phyloP scores from a whole-genome alignment of 768 basidiomycete genomes.

The Psilocybe cyanescens region DNA sequence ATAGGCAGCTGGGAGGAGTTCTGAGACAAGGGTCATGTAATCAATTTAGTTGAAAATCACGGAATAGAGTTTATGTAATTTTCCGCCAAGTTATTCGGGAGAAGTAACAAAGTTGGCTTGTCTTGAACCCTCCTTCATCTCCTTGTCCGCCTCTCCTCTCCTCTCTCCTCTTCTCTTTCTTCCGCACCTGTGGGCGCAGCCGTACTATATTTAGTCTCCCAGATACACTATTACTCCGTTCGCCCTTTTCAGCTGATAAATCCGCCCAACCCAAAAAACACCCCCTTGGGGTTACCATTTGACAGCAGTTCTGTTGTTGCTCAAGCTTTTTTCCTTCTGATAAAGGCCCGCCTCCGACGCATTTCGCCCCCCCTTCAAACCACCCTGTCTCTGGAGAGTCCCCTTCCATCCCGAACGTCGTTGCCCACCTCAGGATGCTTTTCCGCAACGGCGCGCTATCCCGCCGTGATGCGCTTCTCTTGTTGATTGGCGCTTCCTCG shows the following conservation, averaged over 20 bases:
- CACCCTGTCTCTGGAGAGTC: background rate
- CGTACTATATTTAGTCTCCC: background rate
- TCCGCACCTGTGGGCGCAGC: background rate
- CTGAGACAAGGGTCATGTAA: too few species aligned
- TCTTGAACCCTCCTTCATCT: too few species aligned
- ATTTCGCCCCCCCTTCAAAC: background rate
- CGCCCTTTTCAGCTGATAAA: background rate
- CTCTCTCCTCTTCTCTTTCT: too few species aligned
- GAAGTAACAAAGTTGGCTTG: too few species aligned
- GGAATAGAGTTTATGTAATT: too few species aligned
- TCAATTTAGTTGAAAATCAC: too few species aligned
- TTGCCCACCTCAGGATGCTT: constrained; percentile 28
- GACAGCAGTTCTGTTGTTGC: background rate
- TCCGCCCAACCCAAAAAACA: background rate
- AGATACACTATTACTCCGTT: background rate
- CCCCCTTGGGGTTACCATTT: background rate
- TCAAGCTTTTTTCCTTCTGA: background rate
- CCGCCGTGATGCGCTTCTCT: constrained; percentile 60
- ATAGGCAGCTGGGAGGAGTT: too few species aligned
- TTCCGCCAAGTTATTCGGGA: too few species aligned
- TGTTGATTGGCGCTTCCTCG: constrained; percentile 58
- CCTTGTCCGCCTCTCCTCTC: too few species aligned
- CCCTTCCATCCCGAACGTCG: background rate
- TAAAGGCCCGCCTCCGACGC: background rate
- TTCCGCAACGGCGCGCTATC: constrained; percentile 46